Evolutionary conservation across 140 eudicot genomes (phyloP).

Genomic region (Oenanthe javanica): DNA sequence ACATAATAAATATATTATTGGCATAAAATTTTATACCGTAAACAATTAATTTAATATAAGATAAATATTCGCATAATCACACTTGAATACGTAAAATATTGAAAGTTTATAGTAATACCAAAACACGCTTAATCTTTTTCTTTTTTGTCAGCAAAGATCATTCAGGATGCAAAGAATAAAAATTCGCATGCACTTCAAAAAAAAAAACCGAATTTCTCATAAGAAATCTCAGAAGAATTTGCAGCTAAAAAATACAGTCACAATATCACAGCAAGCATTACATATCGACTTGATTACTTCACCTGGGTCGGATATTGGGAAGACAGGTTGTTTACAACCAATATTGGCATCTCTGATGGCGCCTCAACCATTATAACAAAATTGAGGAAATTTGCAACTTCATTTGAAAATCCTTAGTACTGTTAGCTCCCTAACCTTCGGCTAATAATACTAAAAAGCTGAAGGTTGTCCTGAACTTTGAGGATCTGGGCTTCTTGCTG

Average conservation of each 20-base stretch:
- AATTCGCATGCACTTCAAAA: too few relatives aligned
- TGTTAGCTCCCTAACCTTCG: background rate
- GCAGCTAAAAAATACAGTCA: background rate
- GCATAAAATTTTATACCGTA: too few relatives aligned
- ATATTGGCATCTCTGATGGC: background rate
- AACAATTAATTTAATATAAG: too few relatives aligned
- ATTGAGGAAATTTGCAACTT: background rate
- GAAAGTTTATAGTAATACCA: too few relatives aligned
- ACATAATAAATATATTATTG: too few relatives aligned
- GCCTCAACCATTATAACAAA: background rate
- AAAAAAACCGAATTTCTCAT: too few relatives aligned
- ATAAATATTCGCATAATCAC: too few relatives aligned
- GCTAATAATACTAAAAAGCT: background rate
- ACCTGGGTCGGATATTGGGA: background rate
- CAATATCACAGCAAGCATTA: background rate
- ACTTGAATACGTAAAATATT: too few relatives aligned
- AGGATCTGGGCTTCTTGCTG: background rate
- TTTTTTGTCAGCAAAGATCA: too few relatives aligned
- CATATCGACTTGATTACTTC: background rate
- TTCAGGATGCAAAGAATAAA: too few relatives aligned
- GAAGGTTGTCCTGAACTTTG: background rate
- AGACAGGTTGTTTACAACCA: background rate
- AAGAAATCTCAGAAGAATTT: background rate
- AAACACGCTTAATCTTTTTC: too few relatives aligned
- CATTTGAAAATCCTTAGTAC: background rate